Base-by-base conservation (phyloP, 441 rosid genomes). In the Gossypium schwendimanii region DNA sequence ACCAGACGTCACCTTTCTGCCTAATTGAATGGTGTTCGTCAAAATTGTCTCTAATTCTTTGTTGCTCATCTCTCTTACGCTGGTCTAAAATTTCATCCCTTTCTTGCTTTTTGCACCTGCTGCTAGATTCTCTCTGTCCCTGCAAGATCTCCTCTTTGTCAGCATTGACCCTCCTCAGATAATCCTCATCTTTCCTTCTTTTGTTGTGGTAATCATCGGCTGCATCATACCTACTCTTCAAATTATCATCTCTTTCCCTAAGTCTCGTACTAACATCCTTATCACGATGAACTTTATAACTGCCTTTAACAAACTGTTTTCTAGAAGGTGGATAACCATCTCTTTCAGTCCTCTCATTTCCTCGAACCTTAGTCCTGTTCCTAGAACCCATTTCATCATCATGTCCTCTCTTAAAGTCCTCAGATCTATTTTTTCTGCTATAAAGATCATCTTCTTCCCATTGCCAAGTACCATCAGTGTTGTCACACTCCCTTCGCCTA, bases 101-200 rank as follows among this genome's bases (percentile, higher is more conserved):
- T 81, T 91, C 98, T 76, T 91, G 85, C 81, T 87, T 91, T 67
- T 83, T 87, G 69, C 88, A 91, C 79, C 88, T 78, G 64, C 71
- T 26, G 77, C 76, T 75, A 59, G 75, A 78, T 81, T 95, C 99
- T 83, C 91, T 86, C 70, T 87, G 88, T 41, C 84, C 82, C 72
- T 81, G 88, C 75, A 80, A 54, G 57, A 78, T 80, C 75, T 87
- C 97, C 71, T 87, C 94, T 81, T 84, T 91, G 67, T 92, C 88
- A 69, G 78, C 52, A 67, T 80, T 87, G 65, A 85, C 92, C 78
- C 93, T 87, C 78, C 89, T 87, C 63, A 76, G 21, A 82, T 84
- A 86, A 44, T 93, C 98, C 23, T 89, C 96, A 60, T 86, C 95
- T 75, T 88, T 92, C 81, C 89, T 91, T 83, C 92, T 85, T 87